These are phyloP conservation scores for Malassezia yamatoensis DNA, from an alignment of 1,284 basidiomycete species.

Conservation along the genomic window DNA sequence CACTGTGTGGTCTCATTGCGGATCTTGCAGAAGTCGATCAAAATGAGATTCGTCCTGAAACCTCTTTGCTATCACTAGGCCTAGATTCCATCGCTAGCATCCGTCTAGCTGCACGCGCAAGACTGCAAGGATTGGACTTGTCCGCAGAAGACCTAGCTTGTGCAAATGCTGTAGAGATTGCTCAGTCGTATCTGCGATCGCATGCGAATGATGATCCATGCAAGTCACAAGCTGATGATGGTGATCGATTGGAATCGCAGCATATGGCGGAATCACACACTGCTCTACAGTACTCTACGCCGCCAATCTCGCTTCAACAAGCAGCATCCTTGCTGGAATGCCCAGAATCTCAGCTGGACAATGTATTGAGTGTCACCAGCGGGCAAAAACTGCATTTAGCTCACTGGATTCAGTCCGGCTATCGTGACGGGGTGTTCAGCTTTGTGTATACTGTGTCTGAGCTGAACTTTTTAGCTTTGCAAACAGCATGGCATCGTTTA, in stretches of 20 bases:
- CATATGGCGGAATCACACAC: too few species aligned
- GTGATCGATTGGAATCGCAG: too few species aligned
- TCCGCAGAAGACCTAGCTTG: conserved; percentile 25
- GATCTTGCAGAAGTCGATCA: conserved; percentile 17
- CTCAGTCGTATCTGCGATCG: conserved; percentile 15
- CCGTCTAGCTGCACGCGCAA: conserved; percentile 29
- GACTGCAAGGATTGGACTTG: conserved; percentile 22
- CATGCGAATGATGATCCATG: conserved; percentile 12
- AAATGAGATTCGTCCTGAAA: conserved; percentile 17
- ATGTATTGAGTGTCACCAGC: conserved; percentile 25
- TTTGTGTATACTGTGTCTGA: conserved; percentile 22
- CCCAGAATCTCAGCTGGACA: conserved; percentile 14
- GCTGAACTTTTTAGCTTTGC: conserved; percentile 11
- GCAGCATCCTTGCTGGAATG: neutral
- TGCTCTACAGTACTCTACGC: neutral
- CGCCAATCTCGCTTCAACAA: neutral
- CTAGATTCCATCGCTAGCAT: conserved; percentile 44
- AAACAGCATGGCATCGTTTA: conserved; percentile 24
- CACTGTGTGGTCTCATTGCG: conserved; percentile 20
- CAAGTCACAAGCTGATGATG: conserved; percentile 6
- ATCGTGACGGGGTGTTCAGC: conserved; percentile 23
- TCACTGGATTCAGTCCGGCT: conserved; percentile 16
- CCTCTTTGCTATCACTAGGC: conserved; percentile 28
- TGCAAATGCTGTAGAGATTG: neutral
- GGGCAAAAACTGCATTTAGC: conserved; percentile 33